These are phyloP conservation scores for Fusarium transvaalense DNA, from an alignment of 2,329 filamentous ascomycete genomes.

Conservation along the genomic window DNA sequence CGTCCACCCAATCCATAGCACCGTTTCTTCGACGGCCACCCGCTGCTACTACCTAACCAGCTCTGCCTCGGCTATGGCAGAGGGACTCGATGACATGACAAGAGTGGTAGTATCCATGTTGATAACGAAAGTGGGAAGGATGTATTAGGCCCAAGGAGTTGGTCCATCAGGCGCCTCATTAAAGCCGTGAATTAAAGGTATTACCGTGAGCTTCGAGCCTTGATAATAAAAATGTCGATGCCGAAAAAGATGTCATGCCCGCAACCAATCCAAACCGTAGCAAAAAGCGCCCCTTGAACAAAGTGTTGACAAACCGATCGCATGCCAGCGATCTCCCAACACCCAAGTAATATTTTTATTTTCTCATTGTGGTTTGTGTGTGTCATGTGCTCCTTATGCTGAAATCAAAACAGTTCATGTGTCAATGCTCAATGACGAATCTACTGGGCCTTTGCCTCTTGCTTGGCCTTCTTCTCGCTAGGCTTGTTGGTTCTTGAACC, in stretches of 20 bases:
- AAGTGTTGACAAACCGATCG: conserved; percentile 34
- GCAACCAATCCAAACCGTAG: conserved; percentile 33
- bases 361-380: conserved; percentile 20
- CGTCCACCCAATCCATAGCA: conserved; percentile 18
- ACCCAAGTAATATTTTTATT: conserved; percentile 25
- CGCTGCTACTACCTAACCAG: neutral
- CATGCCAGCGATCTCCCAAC: conserved; percentile 34
- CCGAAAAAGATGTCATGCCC: conserved; percentile 37
- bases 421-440: conserved; percentile 31
- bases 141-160: conserved; percentile 33
- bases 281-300: conserved; percentile 27
- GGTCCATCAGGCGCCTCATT: conserved; percentile 39
- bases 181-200: conserved; percentile 45
- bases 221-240: conserved; percentile 32
- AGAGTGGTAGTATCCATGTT: conserved; percentile 34
- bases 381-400: conserved; percentile 41
- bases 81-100: neutral
- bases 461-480: conserved; percentile 49
- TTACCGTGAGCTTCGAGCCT: conserved; percentile 45
- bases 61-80: neutral
- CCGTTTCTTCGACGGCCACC: conserved; percentile 21
- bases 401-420: conserved; percentile 43
- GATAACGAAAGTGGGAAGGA: conserved; percentile 33
- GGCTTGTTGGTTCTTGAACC: conserved; percentile 66
- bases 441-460: conserved; percentile 25